Conservation (phyloP, 208 protist species). For the Leishmania turanica region DNA sequence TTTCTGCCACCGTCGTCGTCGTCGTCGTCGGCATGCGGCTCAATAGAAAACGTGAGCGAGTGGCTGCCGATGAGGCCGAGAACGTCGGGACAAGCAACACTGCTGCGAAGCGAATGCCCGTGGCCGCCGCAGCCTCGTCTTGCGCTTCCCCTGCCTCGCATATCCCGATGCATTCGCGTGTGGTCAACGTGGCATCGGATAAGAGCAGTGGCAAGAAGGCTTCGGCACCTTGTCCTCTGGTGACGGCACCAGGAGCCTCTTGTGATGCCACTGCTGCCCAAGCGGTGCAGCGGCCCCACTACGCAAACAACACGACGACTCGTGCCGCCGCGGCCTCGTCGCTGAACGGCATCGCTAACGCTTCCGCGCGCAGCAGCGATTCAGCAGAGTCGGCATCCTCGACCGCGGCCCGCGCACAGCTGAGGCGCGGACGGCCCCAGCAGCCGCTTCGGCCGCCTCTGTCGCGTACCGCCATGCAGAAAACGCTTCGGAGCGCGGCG, state of each 20-base stretch:
- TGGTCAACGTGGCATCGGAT: conserved; percentile 1
- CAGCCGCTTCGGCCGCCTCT: neutral
- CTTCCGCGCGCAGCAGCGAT: conserved; percentile 1
- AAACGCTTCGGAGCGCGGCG: neutral
- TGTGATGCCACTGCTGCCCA: neutral
- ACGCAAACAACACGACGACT: neutral
- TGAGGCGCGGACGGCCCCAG: neutral
- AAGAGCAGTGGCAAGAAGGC: neutral
- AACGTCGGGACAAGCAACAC: neutral
- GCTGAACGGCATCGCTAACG: neutral
- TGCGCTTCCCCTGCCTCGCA: neutral
- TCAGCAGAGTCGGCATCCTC: conserved; percentile 6
- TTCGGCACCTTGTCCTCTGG: neutral
- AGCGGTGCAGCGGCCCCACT: neutral
- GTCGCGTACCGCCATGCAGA: neutral
- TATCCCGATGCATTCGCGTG: neutral
- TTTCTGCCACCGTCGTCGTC: neutral
- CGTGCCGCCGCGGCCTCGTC: neutral
- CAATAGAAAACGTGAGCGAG: conserved; percentile 9
- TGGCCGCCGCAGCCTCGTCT: neutral
- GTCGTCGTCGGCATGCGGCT: neutral
- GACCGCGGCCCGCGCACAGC: neutral
- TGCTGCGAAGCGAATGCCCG: neutral
- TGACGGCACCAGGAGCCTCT: neutral
- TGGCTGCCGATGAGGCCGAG: neutral